phyloP scores from a whole-genome alignment of 805 yeast genomes.

The Yarrowia hollandica region DNA sequence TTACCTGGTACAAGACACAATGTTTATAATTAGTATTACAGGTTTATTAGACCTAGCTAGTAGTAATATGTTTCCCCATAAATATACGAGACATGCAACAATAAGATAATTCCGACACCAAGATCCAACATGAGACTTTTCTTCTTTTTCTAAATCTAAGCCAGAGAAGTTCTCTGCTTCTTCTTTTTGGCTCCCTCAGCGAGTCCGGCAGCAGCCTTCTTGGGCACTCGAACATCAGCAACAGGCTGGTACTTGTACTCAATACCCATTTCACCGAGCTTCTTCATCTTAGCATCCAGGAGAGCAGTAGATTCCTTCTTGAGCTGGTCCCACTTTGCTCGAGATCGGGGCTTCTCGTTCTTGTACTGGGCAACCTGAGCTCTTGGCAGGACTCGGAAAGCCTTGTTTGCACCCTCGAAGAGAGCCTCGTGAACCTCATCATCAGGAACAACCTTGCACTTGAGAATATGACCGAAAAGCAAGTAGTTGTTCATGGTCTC shows the following conservation, averaged over 20 bases:
- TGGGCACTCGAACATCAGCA: slow-evolving; percentile 24
- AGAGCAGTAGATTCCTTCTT: slow-evolving; percentile 49
- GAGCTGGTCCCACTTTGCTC: slow-evolving; percentile 56
- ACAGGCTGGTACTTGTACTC: slow-evolving; percentile 43
- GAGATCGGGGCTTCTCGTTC: slow-evolving; percentile 59
- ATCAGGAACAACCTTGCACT: slow-evolving; percentile 57
- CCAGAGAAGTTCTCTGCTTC: slow-evolving; percentile 30
- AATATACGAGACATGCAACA: slow-evolving; percentile 28
- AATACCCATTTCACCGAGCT: slow-evolving; percentile 59
- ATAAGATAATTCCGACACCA: slow-evolving; percentile 24
- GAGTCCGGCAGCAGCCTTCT: slow-evolving; percentile 25
- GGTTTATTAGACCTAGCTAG: slow-evolving; percentile 27
- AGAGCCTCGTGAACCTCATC: slow-evolving; percentile 49
- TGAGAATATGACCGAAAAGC: slow-evolving; percentile 80
- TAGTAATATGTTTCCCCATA: slow-evolving; percentile 11
- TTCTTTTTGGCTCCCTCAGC: slow-evolving; percentile 31
- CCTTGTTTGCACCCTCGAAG: slow-evolving; percentile 57
- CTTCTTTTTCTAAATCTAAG: neutral
- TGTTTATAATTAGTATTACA: neutral
- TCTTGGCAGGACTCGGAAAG: slow-evolving; percentile 62
- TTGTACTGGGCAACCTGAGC: slow-evolving; percentile 52
- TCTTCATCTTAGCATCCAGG: slow-evolving; percentile 48
- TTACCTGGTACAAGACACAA: neutral
- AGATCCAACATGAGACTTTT: slow-evolving; percentile 2
- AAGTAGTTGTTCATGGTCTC: slow-evolving; percentile 96